Evolutionary conservation across 164 flowering plant genomes (phyloP).

Genomic region (Buxus sempervirens): DNA sequence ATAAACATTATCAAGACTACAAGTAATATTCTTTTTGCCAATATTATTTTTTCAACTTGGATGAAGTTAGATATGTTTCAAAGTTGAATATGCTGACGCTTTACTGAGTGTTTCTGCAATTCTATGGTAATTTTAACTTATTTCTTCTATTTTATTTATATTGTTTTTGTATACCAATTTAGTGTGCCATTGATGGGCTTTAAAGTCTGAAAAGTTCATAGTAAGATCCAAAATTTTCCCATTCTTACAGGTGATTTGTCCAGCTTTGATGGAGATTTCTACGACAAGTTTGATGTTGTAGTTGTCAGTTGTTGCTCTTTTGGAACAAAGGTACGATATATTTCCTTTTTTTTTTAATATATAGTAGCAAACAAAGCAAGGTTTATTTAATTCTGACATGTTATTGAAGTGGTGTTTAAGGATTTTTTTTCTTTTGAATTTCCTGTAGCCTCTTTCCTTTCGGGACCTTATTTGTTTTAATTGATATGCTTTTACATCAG

Average conservation of each 20-base stretch:
- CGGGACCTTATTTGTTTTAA: neutral
- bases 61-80: too few relatives aligned
- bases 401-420: neutral
- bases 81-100: too few relatives aligned
- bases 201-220: too few relatives aligned
- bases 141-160: too few relatives aligned
- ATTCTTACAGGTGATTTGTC: slow-evolving; percentile 64
- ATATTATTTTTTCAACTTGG: too few relatives aligned
- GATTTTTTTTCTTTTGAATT: neutral
- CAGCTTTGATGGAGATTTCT: slow-evolving; percentile 65
- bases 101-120: too few relatives aligned
- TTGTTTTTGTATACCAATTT: too few relatives aligned
- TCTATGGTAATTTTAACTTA: too few relatives aligned
- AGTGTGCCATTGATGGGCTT: neutral
- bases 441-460: neutral
- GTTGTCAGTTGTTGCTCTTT: slow-evolving; percentile 69
- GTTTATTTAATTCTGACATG: neutral
- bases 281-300: slow-evolving; percentile 68
- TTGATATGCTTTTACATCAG: slow-evolving; percentile 34
- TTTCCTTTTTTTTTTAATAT: neutral
- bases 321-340: slow-evolving; percentile 48
- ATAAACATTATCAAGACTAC: too few relatives aligned
- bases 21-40: too few relatives aligned
- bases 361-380: neutral
- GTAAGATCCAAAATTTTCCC: neutral